phyloP scores from a whole-genome alignment of 768 basidiomycete species.

The Naganishia friedmannii region DNA sequence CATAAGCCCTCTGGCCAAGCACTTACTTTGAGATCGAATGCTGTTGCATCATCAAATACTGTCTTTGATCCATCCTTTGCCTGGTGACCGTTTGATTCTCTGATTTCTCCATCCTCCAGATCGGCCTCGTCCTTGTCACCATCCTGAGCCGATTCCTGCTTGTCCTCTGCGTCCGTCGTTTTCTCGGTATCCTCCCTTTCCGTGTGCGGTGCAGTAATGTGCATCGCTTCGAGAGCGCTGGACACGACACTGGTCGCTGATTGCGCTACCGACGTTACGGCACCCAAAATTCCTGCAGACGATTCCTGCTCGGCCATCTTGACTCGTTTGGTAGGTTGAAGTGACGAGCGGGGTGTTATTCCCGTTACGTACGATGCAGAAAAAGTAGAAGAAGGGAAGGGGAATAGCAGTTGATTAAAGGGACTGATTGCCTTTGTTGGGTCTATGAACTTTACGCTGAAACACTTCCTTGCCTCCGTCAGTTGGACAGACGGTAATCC shows the following conservation, averaged over 20 bases:
- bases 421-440: neutral
- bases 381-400: neutral
- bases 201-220: constrained; percentile 68
- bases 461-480: too few species aligned
- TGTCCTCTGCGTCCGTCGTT: constrained; percentile 43
- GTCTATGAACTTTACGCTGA: too few species aligned
- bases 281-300: constrained; percentile 80
- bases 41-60: constrained; percentile 85
- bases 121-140: constrained; percentile 51
- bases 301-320: constrained; percentile 81
- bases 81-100: constrained; percentile 56
- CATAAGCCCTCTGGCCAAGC: too few species aligned
- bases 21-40: constrained; percentile 92
- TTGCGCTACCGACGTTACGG: constrained; percentile 69
- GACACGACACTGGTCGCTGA: constrained; percentile 76
- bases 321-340: constrained; percentile 51
- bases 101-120: constrained; percentile 64
- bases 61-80: constrained; percentile 61
- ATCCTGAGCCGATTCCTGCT: constrained; percentile 57
- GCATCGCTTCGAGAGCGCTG: constrained; percentile 69
- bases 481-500: too few species aligned
- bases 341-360: neutral
- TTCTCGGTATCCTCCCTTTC: constrained; percentile 46
- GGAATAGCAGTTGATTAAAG: neutral
- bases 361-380: too few species aligned